Conservation (phyloP, 1,284 basidiomycete genomes). For the Megacollybia platyphylla region DNA sequence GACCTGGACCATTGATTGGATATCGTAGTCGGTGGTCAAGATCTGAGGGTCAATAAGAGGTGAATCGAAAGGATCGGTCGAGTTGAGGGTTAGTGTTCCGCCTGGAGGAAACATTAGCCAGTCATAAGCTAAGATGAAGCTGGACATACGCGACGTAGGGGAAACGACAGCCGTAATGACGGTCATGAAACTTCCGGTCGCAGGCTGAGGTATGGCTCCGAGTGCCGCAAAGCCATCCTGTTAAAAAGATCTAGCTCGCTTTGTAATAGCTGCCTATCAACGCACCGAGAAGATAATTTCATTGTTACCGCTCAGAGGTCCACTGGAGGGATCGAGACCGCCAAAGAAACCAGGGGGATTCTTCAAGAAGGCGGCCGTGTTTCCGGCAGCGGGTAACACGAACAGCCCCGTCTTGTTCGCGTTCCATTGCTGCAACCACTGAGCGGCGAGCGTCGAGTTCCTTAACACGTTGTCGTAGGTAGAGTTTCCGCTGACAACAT, state of each 20-base stretch:
- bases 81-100: constrained; percentile 7
- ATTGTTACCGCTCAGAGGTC: constrained; percentile 5
- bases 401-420: constrained; percentile 11
- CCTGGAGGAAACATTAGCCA: background rate
- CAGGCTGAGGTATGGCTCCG: constrained; percentile 1
- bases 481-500: constrained; percentile 11
- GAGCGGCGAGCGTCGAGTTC: constrained; percentile 9
- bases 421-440: constrained; percentile 12
- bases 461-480: constrained; percentile 12
- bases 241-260: too few relatives aligned
- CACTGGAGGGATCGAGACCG: constrained; percentile 6
- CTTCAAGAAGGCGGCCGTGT: background rate
- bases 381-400: background rate
- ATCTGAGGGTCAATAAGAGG: constrained; percentile 18
- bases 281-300: constrained; percentile 9
- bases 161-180: constrained; percentile 7
- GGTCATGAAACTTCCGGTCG: constrained; percentile 7
- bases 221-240: background rate
- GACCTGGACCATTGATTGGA: constrained; percentile 7
- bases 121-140: background rate
- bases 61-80: constrained; percentile 14
- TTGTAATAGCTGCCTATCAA: background rate
- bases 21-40: constrained; percentile 10
- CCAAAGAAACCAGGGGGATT: background rate
- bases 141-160: constrained; percentile 8